Evolutionary conservation across 2,329 filamentous ascomycete genomes (phyloP), one percentile per base, ranked within the genome.

Genomic region (Sporothrix humicola): DNA sequence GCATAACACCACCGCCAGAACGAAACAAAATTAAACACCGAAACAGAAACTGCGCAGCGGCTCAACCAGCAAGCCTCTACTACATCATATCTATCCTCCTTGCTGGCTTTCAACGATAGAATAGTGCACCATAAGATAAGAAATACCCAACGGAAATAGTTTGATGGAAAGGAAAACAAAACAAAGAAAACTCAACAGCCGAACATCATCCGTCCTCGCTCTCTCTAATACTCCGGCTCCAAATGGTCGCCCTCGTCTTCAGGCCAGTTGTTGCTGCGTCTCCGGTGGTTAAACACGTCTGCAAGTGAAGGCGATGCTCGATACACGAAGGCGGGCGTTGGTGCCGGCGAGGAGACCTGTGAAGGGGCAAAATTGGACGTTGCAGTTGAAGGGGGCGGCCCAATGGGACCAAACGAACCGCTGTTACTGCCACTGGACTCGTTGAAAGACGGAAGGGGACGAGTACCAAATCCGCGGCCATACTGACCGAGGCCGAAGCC

Each of bases 371-470:
- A 31, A 44, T 37, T 50, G 10, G 44, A 17, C 15, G 52, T 23
- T 9, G 69, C 20, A 1, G 48, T 13, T 4, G 61, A 50, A 2
- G 59, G 59, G 7, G 61, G 59, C 1, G 59, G 59, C 3, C 59
- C 71, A 37, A 68, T 72, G 9, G 59, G 50, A 2, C 59, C 71
- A 46, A 68, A 66, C 17, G 50, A 20, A 5, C 52, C n/a, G n/a
- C 37, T 26, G 31, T 13, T 42, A 20, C 42, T 48, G 6, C 46
- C 61, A 2, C n/a, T 42, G n/a, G 26, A 42, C 2, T n/a, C 13
- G 42, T 42, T n/a, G 17, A 65, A 10, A 20, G 61, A 8, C 61
- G n/a, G 5, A 26, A 26, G 23, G 23, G 23, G 23, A 1, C 23
- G 23, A 26, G 23, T 26, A 26, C 23, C 23, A 26, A 26, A 26